phyloP scores from a whole-genome alignment of 179 eudicot species.

The Drosera spatulata region DNA sequence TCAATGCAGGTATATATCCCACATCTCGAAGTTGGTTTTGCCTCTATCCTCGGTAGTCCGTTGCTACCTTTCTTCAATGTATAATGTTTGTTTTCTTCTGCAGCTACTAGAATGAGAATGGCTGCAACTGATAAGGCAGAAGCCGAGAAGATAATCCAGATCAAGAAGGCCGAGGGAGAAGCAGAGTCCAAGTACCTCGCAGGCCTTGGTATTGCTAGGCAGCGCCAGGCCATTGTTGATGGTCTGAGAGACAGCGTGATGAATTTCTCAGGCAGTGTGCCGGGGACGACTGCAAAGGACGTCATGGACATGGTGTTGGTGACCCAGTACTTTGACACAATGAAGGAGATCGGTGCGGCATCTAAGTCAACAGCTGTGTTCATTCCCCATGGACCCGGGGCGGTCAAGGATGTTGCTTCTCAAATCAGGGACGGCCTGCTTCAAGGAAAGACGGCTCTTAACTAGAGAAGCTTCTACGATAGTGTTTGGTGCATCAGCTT shows the following conservation, averaged over 20 bases:
- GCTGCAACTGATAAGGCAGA: slow-evolving; percentile 39
- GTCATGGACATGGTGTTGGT: slow-evolving; percentile 43
- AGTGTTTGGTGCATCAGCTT: too few relatives aligned
- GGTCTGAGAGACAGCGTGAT: slow-evolving; percentile 41
- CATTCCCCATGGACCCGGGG: too few relatives aligned
- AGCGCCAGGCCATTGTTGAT: slow-evolving; percentile 45
- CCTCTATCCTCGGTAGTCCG: too few relatives aligned
- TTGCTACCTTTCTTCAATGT: too few relatives aligned
- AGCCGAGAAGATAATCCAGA: too few relatives aligned
- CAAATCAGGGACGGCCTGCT: too few relatives aligned
- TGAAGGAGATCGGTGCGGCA: too few relatives aligned
- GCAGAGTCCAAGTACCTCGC: slow-evolving; percentile 37
- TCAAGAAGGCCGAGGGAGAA: slow-evolving; percentile 26
- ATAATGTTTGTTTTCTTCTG: not conserved
- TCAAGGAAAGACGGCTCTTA: not conserved
- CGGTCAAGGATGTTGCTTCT: too few relatives aligned
- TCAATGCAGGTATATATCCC: slow-evolving; percentile 26
- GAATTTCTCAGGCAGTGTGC: slow-evolving; percentile 37
- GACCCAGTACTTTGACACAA: slow-evolving; percentile 17
- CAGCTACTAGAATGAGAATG: slow-evolving; percentile 41
- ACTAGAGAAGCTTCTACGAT: too few relatives aligned
- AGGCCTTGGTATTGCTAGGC: slow-evolving; percentile 42
- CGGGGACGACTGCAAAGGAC: slow-evolving; percentile 38
- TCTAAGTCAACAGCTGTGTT: too few relatives aligned
- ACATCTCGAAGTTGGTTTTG: too few relatives aligned